Evolutionary conservation across 192 early-diverging fungal species (phyloP), one percentile per base, ranked within the genome.

Genomic region (Dimargaris cristalligena): DNA sequence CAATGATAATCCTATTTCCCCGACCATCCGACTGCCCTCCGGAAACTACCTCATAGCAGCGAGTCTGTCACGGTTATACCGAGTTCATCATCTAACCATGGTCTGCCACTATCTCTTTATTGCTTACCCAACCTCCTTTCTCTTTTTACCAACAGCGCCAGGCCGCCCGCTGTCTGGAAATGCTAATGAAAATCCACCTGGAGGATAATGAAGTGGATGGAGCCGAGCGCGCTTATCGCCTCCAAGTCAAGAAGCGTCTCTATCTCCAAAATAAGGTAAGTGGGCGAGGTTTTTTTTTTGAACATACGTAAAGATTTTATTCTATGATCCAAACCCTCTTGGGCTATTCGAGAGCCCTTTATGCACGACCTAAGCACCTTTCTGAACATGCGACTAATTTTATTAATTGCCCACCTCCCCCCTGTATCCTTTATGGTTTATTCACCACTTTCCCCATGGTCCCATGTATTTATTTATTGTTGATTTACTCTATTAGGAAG

Each of bases 181-280:
- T 97, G 60, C 64, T 78, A 11, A 50, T 89, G 46, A 62, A 94
- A 28, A 64, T 71, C 44, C 66, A 60, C 29, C 58, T 91, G 48
- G 77, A 89, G 57, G 34, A 62, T 16, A 73, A 74, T 31, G 61
- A 76, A 46, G 66, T 65, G 18, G 63, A 51, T 0, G n/a, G n/a
- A n/a, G 74, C 63, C 30, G 78, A 76, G 33, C 69, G 72, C 41
- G 62, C 64, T 20, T 91, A 84, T 70, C 68, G 90, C 52, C 63
- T 93, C 48, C 82, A 83, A 63, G 86, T 97, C 20, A 97, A 97
- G 71, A 71, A 78, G 45, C 65, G 91, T 22, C 67, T 97, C 13
- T 97, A 83, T 70, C 70, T 73, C 20, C 86, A 84, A 50, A 92
- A 94, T 66, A 66, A 69, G 63, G 84, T 74, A 70, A 59, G 59